These are phyloP conservation scores for Kentomonas sorsogonicus DNA, from an alignment of 208 protist genomes.

Conservation along the genomic window DNA sequence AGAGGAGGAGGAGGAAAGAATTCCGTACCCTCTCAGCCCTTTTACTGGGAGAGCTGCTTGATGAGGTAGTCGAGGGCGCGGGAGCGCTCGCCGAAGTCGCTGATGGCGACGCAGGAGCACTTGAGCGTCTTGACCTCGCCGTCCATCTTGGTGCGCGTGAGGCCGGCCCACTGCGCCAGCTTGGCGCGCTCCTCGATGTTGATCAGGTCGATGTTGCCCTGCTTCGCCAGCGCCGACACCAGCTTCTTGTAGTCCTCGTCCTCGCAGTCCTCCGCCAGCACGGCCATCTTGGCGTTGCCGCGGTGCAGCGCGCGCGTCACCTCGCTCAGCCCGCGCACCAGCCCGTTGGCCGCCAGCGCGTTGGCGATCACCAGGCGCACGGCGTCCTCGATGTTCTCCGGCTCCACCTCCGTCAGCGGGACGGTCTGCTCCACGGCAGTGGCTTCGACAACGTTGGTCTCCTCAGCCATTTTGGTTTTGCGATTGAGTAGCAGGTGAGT, in stretches of 20 bases:
- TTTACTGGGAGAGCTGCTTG: conserved; percentile 49
- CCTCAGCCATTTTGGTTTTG: conserved; percentile 76
- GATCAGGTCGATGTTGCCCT: conserved; percentile 85
- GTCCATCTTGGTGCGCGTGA: conserved; percentile 41
- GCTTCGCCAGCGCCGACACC: conserved; percentile 72
- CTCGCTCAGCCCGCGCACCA: conserved; percentile 84
- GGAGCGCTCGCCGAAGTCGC: conserved; percentile 85
- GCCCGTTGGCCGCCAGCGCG: conserved; percentile 81
- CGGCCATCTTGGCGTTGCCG: conserved; percentile 78
- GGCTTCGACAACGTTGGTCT: conserved; percentile 62
- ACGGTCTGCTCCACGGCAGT: conserved; percentile 44
- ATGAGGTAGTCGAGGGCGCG: conserved; percentile 82
- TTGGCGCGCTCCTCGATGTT: conserved; percentile 81
- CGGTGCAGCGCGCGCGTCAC: conserved; percentile 82
- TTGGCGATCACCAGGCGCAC: conserved; percentile 85
- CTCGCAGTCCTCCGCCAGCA: conserved; percentile 90
- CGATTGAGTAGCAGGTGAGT: not conserved
- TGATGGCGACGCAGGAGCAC: conserved; percentile 85
- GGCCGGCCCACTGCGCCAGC: conserved; percentile 78
- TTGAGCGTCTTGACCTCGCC: conserved; percentile 81
- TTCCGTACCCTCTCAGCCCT: not conserved
- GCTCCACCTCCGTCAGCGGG: conserved; percentile 47
- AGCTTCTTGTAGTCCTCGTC: conserved; percentile 92
- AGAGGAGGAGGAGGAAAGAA: not conserved
- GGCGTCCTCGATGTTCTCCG: conserved; percentile 77